phyloP scores from a whole-genome alignment of 768 basidiomycete species.

The Xerocomellus intermedius region DNA sequence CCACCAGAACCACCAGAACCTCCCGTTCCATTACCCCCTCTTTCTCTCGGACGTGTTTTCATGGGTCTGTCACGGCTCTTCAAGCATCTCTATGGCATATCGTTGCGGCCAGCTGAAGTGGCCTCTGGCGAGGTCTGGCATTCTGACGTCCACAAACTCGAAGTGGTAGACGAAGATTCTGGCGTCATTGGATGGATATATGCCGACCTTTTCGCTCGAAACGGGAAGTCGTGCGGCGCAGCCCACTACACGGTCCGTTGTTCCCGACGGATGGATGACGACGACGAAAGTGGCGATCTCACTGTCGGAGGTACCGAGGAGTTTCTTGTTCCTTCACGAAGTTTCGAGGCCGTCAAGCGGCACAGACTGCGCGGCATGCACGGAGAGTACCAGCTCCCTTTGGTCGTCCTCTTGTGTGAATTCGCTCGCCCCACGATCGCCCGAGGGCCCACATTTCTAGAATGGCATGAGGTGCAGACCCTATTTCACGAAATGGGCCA shows the following conservation, averaged over 20 bases:
- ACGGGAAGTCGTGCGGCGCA: constrained; percentile 85
- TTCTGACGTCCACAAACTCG: constrained; percentile 81
- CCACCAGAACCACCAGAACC: constrained; percentile 76
- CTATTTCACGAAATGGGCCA: constrained; percentile 99
- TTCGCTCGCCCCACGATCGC: constrained; percentile 63
- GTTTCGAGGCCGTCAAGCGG: constrained; percentile 64
- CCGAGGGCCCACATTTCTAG: constrained; percentile 69
- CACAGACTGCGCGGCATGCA: constrained; percentile 57
- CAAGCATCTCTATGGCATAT: constrained; percentile 82
- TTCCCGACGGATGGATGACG: constrained; percentile 88
- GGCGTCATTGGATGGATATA: constrained; percentile 94
- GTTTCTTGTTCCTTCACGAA: constrained; percentile 46
- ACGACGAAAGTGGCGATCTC: constrained; percentile 73
- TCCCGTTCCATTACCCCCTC: constrained; percentile 65
- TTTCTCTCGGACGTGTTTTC: constrained; percentile 89
- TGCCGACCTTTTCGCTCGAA: constrained; percentile 83
- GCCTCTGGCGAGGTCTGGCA: constrained; percentile 88
- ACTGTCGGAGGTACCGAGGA: constrained; percentile 38
- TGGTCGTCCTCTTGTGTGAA: constrained; percentile 90
- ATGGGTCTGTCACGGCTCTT: constrained; percentile 91
- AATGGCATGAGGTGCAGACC: constrained; percentile 93
- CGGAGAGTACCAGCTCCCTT: constrained; percentile 81
- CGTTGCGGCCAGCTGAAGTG: constrained; percentile 67
- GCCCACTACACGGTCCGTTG: constrained; percentile 98
- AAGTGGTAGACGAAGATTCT: constrained; percentile 86